These are phyloP conservation scores for Pichia gijzeniarum DNA, from an alignment of 805 yeast species.

Conservation along the genomic window DNA sequence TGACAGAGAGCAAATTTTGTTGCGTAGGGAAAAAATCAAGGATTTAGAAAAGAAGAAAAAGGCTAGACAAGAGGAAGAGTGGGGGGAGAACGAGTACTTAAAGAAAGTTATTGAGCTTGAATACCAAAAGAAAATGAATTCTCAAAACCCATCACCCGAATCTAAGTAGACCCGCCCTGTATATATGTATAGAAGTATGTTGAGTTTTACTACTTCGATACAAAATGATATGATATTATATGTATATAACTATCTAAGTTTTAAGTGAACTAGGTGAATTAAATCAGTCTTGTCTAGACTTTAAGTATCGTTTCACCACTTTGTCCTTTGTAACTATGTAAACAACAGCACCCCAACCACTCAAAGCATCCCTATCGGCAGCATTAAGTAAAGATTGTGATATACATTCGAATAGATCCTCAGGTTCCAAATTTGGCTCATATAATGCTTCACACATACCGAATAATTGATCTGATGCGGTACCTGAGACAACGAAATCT, in stretches of 20 bases:
- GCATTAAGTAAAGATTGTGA: conserved; percentile 92
- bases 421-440: conserved; percentile 91
- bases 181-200: neutral
- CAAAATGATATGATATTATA: too few species aligned
- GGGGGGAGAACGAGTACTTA: conserved; percentile 68
- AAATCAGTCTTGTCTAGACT: conserved; percentile 86
- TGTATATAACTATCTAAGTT: too few species aligned
- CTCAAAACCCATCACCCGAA: neutral
- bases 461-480: conserved; percentile 92
- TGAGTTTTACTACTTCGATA: too few species aligned
- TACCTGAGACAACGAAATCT: conserved; percentile 93
- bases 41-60: conserved; percentile 51
- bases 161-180: neutral
- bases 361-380: conserved; percentile 92
- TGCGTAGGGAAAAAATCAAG: conserved; percentile 51
- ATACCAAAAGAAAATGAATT: conserved; percentile 24
- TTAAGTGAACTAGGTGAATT: too few species aligned
- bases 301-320: conserved; percentile 79
- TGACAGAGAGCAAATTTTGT: conserved; percentile 48
- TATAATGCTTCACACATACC: conserved; percentile 98
- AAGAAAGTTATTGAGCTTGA: conserved; percentile 57
- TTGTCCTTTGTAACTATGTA: conserved; percentile 88
- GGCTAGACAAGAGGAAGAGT: conserved; percentile 65
- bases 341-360: conserved; percentile 98
- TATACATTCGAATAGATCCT: conserved; percentile 91